Evolutionary conservation across 495 filamentous ascomycete species (phyloP).

Genomic region (Neohortaea acidophila): DNA sequence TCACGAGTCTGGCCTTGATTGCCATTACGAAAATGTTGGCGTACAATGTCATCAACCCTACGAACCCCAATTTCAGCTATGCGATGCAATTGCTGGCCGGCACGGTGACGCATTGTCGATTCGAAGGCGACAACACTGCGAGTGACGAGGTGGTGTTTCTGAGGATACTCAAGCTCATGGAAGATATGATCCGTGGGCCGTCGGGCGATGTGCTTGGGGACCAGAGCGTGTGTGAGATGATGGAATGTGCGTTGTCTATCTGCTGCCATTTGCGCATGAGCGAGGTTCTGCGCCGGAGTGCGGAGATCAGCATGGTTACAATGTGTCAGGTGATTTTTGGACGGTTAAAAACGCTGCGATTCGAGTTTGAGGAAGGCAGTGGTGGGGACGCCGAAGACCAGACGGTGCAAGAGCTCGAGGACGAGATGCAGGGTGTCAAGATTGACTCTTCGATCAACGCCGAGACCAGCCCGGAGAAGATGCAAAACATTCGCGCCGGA

Average conservation of each 20-base stretch:
- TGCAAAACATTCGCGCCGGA: constrained; percentile 5
- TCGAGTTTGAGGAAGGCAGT: constrained; percentile 45
- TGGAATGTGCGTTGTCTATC: constrained; percentile 95
- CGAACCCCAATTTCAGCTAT: constrained; percentile 68
- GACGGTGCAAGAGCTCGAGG: constrained; percentile 45
- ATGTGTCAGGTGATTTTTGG: constrained; percentile 98
- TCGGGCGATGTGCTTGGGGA: constrained; percentile 79
- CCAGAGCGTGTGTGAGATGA: constrained; percentile 98
- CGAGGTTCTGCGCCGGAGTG: constrained; percentile 75
- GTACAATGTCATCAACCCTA: constrained; percentile 72
- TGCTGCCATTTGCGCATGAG: constrained; percentile 88
- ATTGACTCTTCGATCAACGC: constrained; percentile 83
- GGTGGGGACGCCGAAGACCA: constrained; percentile 24
- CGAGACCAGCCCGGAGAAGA: constrained; percentile 37
- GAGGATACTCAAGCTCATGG: constrained; percentile 92
- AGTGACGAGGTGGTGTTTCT: constrained; percentile 90
- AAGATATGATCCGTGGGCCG: constrained; percentile 86
- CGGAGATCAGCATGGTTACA: constrained; percentile 92
- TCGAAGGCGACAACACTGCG: constrained; percentile 87
- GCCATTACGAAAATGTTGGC: constrained; percentile 96
- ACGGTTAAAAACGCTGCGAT: constrained; percentile 71
- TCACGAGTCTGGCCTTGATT: constrained; percentile 83
- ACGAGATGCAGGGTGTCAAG: constrained; percentile 58
- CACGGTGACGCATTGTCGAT: constrained; percentile 93
- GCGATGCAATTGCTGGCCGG: constrained; percentile 92